Evolutionary conservation across 2,329 filamentous ascomycete genomes (phyloP).

Genomic region (Nemania sp.): DNA sequence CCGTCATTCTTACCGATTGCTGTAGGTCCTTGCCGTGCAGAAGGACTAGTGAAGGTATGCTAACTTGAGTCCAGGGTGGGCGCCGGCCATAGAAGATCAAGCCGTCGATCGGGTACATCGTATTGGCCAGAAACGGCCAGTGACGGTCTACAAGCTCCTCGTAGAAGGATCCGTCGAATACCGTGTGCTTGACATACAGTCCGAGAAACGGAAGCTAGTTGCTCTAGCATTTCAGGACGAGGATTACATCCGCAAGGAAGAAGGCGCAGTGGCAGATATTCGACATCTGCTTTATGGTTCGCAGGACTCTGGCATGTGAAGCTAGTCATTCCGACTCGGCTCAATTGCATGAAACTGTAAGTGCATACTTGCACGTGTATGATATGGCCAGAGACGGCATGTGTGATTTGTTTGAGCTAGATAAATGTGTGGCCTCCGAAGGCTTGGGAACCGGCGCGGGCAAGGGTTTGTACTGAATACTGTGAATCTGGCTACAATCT

Average conservation of each 20-base stretch:
- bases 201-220: constrained; percentile 78
- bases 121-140: constrained; percentile 78
- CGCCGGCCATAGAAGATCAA: constrained; percentile 89
- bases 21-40: constrained; percentile 51
- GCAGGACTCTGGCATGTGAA: background rate
- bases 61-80: constrained; percentile 66
- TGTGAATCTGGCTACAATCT: too few relatives aligned
- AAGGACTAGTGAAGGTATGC: background rate
- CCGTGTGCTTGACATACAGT: constrained; percentile 76
- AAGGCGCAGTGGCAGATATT: constrained; percentile 50
- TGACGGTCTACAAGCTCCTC: constrained; percentile 79
- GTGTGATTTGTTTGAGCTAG: too few relatives aligned
- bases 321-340: background rate
- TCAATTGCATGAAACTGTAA: background rate
- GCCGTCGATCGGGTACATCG: constrained; percentile 87
- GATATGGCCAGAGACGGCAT: too few relatives aligned
- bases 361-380: too few relatives aligned
- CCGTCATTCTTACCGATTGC: constrained; percentile 80
- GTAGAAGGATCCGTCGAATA: constrained; percentile 84
- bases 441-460: too few relatives aligned
- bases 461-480: too few relatives aligned
- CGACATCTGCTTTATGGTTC: constrained; percentile 49
- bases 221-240: constrained; percentile 80
- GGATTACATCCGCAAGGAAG: constrained; percentile 53
- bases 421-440: too few relatives aligned